A percentile compares a stretch with the other conserved stretches of the same genome.
Evolutionary conservation across 1,139 yeast species (phyloP).

Genomic region (Meyerozyma sp.): DNA sequence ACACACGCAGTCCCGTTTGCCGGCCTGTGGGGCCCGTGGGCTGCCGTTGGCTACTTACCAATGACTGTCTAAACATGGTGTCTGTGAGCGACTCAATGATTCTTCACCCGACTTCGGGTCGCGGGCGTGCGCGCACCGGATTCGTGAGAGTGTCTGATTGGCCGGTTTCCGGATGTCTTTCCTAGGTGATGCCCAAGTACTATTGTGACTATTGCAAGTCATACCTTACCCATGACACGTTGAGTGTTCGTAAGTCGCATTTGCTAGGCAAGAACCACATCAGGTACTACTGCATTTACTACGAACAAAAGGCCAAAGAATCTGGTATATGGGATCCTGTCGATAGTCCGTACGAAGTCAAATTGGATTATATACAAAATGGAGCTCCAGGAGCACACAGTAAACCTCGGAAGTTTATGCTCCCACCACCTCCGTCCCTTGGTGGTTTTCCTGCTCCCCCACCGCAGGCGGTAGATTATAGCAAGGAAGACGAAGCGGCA

Average conservation of each 20-base stretch:
- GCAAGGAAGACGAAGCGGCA: background rate
- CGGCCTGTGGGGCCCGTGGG: background rate
- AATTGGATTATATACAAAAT: conserved; percentile 29
- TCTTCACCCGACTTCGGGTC: conserved; percentile 1
- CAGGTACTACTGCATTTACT: conserved; percentile 70
- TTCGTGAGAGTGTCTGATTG: conserved; percentile 1
- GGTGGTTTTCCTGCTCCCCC: conserved; percentile 40
- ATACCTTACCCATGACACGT: conserved; percentile 82
- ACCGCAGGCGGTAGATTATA: conserved; percentile 17
- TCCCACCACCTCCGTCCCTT: conserved; percentile 41
- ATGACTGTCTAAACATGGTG: conserved; percentile 40
- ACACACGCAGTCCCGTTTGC: too few relatives aligned
- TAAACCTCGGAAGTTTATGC: conserved; percentile 7
- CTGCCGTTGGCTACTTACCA: conserved; percentile 22
- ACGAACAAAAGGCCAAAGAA: conserved; percentile 51
- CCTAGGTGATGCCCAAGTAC: conserved; percentile 45
- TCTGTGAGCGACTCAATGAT: conserved; percentile 1
- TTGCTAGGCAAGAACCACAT: conserved; percentile 76
- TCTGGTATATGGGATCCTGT: conserved; percentile 40
- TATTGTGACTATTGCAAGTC: conserved; percentile 88
- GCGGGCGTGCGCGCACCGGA: conserved; percentile 1
- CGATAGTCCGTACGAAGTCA: conserved; percentile 38
- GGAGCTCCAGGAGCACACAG: conserved; percentile 40
- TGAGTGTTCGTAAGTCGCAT: conserved; percentile 83
- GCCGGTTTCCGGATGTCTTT: conserved; percentile 9